Base-by-base conservation (phyloP, 108 stramenopile species). In the Cyclotella choctawhatcheeana region DNA sequence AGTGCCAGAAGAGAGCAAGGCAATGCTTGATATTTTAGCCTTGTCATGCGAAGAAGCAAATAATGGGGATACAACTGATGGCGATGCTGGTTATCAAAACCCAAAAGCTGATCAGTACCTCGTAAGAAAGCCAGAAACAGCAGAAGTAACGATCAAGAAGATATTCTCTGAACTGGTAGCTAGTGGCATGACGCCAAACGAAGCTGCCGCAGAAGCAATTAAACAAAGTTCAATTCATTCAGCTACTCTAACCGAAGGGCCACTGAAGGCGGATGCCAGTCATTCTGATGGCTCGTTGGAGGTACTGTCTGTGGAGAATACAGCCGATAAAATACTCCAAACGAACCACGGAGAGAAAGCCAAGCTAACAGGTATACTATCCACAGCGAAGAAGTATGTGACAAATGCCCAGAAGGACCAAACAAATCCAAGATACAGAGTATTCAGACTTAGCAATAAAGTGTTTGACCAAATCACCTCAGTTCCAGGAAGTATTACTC, bases 401-500 rank as follows among this genome's bases (percentile, higher is more conserved):
- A 45, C 71, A 2, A 94, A 94, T 73, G 79, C 77, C 25, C 47
- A 52, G 20, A 82, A 84, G 45, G 74, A 84, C 16, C 90, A 89
- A 27, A 84, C 77, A 37, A 84, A 84, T 20, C 82, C 82, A 5
- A 84, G 88, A 56, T 91, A 84, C 71, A 85, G 93, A 21, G 67
- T 48, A 18, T 81, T 94, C 68, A 85, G 86, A 63, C 70, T 88
- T 14, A 69, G 79, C 64, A 91, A 94, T 63, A 89, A 82, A 58
- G 80, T 94, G 0, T 90, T 86, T 20, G 93, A 94, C 75, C 77
- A 74, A 40, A 81, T 94, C 3, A 80, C 82, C 7, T 73, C 85
- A 8, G 77, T 74, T 22, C 56, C 79, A 31, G 88, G 87, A 31
- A 79, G 87, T 21, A 40, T 89, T 32, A 69, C 73, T 29, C 48